Conservation (phyloP, 2,329 filamentous ascomycete species). For the Zalaria sp. region DNA sequence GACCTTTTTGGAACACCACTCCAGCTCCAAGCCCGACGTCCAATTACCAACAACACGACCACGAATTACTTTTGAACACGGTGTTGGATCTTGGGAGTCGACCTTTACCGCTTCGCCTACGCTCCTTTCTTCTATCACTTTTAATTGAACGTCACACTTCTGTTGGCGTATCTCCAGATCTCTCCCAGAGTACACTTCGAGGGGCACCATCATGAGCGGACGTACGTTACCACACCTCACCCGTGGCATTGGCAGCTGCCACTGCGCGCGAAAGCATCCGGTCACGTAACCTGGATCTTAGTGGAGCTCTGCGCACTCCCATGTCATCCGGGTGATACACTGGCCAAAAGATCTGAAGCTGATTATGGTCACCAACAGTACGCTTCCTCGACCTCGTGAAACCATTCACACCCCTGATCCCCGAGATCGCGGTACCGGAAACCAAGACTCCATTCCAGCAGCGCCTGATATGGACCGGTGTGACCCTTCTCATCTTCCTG, state of each 20-base stretch:
- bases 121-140: no score
- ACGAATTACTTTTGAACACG: no score
- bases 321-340: background rate
- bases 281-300: background rate
- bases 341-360: slow-evolving; percentile 2
- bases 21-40: no score
- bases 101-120: no score
- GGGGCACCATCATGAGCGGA: slow-evolving; percentile 1
- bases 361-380: slow-evolving; percentile 41
- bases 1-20: no score
- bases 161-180: no score
- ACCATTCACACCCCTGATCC: slow-evolving; percentile 97
- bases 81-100: no score
- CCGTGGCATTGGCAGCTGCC: background rate
- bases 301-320: background rate
- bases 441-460: slow-evolving; percentile 99
- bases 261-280: background rate
- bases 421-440: slow-evolving; percentile 96
- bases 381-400: slow-evolving; percentile 99
- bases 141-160: no score
- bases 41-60: no score
- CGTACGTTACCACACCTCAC: background rate
- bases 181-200: background rate
- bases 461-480: slow-evolving; percentile 38
- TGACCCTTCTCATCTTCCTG: slow-evolving; percentile 91